These are phyloP conservation scores for Ilex paraguariensis DNA, from an alignment of 305 asterid species.

Conservation along the genomic window DNA sequence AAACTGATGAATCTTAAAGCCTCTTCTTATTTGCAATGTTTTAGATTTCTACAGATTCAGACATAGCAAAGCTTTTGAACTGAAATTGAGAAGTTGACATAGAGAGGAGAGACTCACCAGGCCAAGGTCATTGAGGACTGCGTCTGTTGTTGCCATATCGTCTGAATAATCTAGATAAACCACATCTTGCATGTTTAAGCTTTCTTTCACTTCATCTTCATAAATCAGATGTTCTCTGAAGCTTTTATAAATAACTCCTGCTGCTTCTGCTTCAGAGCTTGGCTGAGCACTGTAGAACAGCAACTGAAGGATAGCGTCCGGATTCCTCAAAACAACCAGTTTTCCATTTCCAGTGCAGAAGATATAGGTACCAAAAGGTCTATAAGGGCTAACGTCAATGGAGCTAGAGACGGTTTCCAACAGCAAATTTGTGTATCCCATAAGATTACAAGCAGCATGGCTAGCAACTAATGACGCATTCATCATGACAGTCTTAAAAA, in stretches of 20 bases:
- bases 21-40: not conserved
- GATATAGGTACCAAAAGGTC: slow-evolving; percentile 64
- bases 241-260: slow-evolving; percentile 33
- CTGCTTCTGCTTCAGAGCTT: slow-evolving; percentile 40
- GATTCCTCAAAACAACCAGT: slow-evolving; percentile 52
- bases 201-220: slow-evolving; percentile 52
- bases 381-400: slow-evolving; percentile 71
- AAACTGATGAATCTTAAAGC: no score
- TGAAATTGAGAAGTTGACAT: not conserved
- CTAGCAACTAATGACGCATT: slow-evolving; percentile 56
- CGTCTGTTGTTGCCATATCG: slow-evolving; percentile 26
- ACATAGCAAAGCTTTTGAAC: not conserved
- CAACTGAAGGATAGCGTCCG: slow-evolving; percentile 73
- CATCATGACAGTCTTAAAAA: slow-evolving; percentile 52
- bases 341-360: slow-evolving; percentile 61
- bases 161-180: slow-evolving; percentile 36
- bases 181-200: slow-evolving; percentile 69
- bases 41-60: not conserved
- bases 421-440: slow-evolving; percentile 71
- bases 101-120: slow-evolving; percentile 38
- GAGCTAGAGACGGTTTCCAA: slow-evolving; percentile 66
- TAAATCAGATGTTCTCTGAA: slow-evolving; percentile 45
- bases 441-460: slow-evolving; percentile 64
- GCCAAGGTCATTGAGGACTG: slow-evolving; percentile 64
- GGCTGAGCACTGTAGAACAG: slow-evolving; percentile 65